Evolutionary conservation across 768 basidiomycete species (phyloP).

Genomic region (Lactarius vividus): DNA sequence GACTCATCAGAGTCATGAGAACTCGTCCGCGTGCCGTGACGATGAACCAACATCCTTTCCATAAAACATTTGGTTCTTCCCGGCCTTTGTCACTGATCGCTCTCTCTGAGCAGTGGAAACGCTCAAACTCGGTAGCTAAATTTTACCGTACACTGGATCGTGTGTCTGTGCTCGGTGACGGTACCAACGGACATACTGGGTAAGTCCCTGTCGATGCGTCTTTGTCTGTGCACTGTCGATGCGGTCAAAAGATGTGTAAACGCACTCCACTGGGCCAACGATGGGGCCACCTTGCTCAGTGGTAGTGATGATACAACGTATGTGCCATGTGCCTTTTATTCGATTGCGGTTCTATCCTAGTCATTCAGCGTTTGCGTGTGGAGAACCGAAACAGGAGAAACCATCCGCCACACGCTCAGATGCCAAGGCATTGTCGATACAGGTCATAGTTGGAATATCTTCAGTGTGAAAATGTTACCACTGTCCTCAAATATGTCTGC

Average conservation of each 20-base stretch:
- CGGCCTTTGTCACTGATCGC: conserved; percentile 6
- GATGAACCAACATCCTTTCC: neutral
- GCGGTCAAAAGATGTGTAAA: conserved; percentile 61
- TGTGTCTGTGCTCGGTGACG: conserved; percentile 68
- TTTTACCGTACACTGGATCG: conserved; percentile 47
- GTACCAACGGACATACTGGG: conserved; percentile 65
- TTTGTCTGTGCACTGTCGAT: neutral
- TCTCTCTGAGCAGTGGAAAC: conserved; percentile 18
- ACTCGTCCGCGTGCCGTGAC: neutral
- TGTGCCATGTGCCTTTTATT: conserved; percentile 26
- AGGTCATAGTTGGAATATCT: conserved; percentile 82
- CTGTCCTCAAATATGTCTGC: conserved; percentile 74
- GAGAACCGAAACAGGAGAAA: conserved; percentile 54
- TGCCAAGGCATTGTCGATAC: conserved; percentile 71
- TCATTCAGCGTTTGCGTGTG: conserved; percentile 67
- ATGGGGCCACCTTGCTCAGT: conserved; percentile 62
- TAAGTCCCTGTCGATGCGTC: conserved; percentile 31
- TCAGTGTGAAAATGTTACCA: conserved; percentile 79
- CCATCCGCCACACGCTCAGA: conserved; percentile 54
- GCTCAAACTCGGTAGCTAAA: conserved; percentile 26
- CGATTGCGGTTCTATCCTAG: neutral
- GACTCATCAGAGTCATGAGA: neutral
- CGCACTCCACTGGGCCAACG: conserved; percentile 68
- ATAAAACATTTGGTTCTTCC: neutral
- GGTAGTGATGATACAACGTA: conserved; percentile 74